Percentiles rank a stretch among this genome's conserved stretches.
Conservation (phyloP, 2,329 filamentous ascomycete species). For the Dactylonectria estremocensis region DNA sequence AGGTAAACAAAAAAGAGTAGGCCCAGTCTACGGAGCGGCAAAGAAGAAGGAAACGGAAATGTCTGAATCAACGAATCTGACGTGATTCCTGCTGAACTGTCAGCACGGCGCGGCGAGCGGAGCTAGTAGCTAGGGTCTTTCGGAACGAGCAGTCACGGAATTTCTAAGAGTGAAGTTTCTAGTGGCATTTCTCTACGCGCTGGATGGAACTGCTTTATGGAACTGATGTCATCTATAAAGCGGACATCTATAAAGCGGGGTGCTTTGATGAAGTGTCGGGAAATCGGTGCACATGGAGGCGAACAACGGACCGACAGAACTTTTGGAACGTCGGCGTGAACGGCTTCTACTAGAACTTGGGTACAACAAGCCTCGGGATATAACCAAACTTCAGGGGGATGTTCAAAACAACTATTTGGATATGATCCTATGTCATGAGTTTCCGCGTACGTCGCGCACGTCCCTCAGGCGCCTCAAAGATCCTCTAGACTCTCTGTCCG, state of each 20-base stretch:
- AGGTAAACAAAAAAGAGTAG: neutral
- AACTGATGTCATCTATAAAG: constrained; percentile 2
- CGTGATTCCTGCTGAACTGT: neutral
- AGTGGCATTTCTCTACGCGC: no score
- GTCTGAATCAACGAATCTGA: constrained; percentile 1
- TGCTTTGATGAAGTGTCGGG: neutral
- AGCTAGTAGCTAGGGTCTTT: neutral
- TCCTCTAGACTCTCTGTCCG: neutral
- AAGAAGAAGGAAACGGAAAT: constrained; percentile 3
- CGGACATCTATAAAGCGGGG: neutral
- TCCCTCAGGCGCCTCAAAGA: constrained; percentile 1
- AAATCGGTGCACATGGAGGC: neutral
- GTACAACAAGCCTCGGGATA: neutral
- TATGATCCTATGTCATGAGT: neutral
- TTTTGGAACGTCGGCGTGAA: neutral
- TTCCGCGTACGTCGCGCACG: neutral
- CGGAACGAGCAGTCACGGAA: neutral
- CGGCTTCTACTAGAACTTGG: neutral
- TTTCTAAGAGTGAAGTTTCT: neutral
- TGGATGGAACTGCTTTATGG: neutral
- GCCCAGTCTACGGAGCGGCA: neutral
- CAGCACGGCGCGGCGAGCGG: neutral
- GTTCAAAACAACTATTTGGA: constrained; percentile 1
- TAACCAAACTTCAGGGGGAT: neutral
- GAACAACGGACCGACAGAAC: neutral